Evolutionary conservation across 345 rosid species (phyloP).

Genomic region (Populus euphratica): DNA sequence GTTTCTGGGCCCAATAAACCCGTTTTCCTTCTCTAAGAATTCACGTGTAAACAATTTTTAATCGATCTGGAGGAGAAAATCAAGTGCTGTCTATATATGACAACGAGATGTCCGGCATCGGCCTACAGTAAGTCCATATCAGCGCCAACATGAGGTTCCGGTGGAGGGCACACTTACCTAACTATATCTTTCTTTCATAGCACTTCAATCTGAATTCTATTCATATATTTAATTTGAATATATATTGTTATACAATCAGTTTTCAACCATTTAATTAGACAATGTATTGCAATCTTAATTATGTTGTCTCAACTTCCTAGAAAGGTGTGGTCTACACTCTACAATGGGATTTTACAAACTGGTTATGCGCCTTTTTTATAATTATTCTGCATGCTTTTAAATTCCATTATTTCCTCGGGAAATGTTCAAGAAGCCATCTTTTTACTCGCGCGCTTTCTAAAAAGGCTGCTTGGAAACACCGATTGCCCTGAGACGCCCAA

Average conservation of each 20-base stretch:
- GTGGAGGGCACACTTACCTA: constrained; percentile 20
- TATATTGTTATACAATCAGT: neutral
- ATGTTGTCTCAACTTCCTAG: constrained; percentile 19
- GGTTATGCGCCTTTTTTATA: neutral
- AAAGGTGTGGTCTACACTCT: neutral
- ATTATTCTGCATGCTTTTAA: too few relatives aligned
- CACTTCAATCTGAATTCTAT: neutral
- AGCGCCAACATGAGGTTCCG: constrained; percentile 32
- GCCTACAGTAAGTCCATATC: constrained; percentile 4
- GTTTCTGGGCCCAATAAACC: neutral
- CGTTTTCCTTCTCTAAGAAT: neutral
- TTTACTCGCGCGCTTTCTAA: too few relatives aligned
- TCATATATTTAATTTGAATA: neutral
- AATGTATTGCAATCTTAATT: constrained; percentile 4
- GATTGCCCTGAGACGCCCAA: too few relatives aligned
- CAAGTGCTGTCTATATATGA: neutral
- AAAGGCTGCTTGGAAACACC: too few relatives aligned
- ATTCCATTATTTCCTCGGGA: neutral
- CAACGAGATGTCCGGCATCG: neutral
- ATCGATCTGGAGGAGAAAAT: too few relatives aligned
- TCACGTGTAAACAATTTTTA: neutral
- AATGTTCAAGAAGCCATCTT: neutral
- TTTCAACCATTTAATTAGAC: constrained; percentile 10
- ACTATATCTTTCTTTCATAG: constrained; percentile 5
- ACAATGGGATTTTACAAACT: neutral